Evolutionary conservation across 2,329 filamentous ascomycete genomes (phyloP), one percentile per base, ranked within the genome.

Genomic region (Simplicillium sp.): DNA sequence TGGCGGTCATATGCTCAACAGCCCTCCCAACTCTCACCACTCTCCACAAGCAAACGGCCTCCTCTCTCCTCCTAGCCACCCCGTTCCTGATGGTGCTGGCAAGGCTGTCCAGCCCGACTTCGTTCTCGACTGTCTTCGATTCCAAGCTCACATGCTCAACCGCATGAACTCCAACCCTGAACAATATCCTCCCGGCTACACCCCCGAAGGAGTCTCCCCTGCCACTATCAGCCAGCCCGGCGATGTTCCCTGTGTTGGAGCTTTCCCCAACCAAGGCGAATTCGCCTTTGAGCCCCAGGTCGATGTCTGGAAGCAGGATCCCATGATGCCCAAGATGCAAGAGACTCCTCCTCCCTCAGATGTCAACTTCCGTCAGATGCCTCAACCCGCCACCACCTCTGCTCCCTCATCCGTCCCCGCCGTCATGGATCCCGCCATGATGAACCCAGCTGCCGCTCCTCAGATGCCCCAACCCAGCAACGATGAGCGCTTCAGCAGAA

Each of bases 131-230:
- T 55, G 49, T 34, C 36, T 55, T 13, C 48, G 44, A 11, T 50
- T 55, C 35, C 54, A 56, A 41, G 40, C 46, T 4, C 53, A 54
- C 36, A 32, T 55, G 11, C 32, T 53, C 12, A 43, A 50, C 15
- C 47, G 50, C 14, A 44, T 52, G 12, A 51, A 50, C 36, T 47
- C 36, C 9, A 37, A 48, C 0, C 48, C 48, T 33, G 46, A 47
- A 5, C n/a, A 36, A 16, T 36, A 17, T 20, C 34, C 34, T 36
- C 9, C 34, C 14, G 34, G 34, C 11, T 17, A 16, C 20, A 20
- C 20, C 12, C 15, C 34, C 15, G 11, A 20, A 17, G 20, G 20
- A 20, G 15, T 20, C 16, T 20, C 15, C 14, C 16, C 16, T 20
- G 20, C 20, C 20, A n/a, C 20, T 16, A 43, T 51, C 28, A 44